Evolutionary conservation across 192 early-diverging fungal genomes (phyloP).

Genomic region (Backusella tarrabulga): DNA sequence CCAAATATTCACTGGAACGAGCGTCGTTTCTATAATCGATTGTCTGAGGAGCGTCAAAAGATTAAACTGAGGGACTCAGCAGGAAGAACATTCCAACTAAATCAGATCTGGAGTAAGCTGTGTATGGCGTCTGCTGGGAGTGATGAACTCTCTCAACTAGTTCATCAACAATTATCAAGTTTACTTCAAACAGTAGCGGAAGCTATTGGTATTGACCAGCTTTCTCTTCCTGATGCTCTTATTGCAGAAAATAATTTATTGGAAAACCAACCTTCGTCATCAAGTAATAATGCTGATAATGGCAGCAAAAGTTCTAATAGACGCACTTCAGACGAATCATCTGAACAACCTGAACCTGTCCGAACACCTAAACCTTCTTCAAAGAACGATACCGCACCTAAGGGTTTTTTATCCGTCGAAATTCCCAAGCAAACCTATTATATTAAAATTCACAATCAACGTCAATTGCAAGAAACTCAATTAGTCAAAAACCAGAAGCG

Average conservation of each 20-base stretch:
- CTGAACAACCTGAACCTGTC: neutral
- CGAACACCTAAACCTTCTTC: neutral
- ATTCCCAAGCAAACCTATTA: slow-evolving; percentile 25
- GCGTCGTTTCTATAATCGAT: slow-evolving; percentile 56
- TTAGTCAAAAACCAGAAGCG: neutral
- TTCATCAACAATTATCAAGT: neutral
- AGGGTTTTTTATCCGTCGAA: slow-evolving; percentile 18
- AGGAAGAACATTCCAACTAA: slow-evolving; percentile 42
- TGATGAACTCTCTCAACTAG: slow-evolving; percentile 31
- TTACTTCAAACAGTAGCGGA: slow-evolving; percentile 12
- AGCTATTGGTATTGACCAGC: slow-evolving; percentile 10
- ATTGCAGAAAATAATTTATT: neutral
- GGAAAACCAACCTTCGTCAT: neutral
- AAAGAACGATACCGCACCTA: slow-evolving; percentile 1
- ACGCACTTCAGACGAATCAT: neutral
- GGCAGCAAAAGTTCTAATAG: neutral
- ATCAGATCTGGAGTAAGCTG: slow-evolving; percentile 45
- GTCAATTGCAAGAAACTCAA: slow-evolving; percentile 12
- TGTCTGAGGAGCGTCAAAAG: slow-evolving; percentile 58
- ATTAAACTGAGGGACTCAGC: slow-evolving; percentile 49
- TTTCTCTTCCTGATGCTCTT: neutral
- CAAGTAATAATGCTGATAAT: neutral
- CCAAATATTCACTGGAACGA: slow-evolving; percentile 55
- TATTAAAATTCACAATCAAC: slow-evolving; percentile 26
- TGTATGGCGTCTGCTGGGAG: slow-evolving; percentile 38